A percentile compares a stretch with the other conserved stretches of the same genome.
phyloP scores from a whole-genome alignment of 495 filamentous ascomycete species.

The Tricharina praecox region DNA sequence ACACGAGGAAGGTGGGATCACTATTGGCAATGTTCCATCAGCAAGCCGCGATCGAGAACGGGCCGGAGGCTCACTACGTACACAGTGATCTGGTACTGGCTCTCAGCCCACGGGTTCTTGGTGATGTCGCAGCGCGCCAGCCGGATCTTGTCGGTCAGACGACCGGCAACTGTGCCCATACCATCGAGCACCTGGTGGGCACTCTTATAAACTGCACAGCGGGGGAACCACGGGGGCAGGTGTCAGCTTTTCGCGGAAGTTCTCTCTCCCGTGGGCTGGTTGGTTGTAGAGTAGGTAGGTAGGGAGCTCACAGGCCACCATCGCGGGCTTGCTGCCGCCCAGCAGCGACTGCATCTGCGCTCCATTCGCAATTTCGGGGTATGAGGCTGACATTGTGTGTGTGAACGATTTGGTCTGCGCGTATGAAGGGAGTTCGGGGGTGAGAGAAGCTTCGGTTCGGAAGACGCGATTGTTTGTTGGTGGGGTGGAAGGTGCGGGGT shows the following conservation, averaged over 20 bases:
- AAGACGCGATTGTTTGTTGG: too few species aligned
- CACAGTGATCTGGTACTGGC: conserved; percentile 1
- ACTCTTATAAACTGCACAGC: neutral
- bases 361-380: neutral
- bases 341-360: conserved; percentile 2
- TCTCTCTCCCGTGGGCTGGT: neutral
- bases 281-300: neutral
- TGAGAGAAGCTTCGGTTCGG: too few species aligned
- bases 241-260: neutral
- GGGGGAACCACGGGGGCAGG: too few species aligned
- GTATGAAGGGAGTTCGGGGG: too few species aligned
- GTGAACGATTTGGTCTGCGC: too few species aligned
- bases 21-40: conserved; percentile 14
- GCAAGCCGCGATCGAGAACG: neutral
- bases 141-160: neutral
- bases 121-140: conserved; percentile 3
- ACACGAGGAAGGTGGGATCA: conserved; percentile 73
- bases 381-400: too few species aligned
- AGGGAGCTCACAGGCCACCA: conserved; percentile 5
- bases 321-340: neutral
- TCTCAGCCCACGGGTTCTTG: conserved; percentile 2
- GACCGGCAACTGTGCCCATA: neutral
- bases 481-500: too few species aligned
- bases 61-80: neutral
- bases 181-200: neutral